Evolutionary conservation across 2,329 filamentous ascomycete genomes (phyloP).

Genomic region (Phaeophleospora eucalypticola): DNA sequence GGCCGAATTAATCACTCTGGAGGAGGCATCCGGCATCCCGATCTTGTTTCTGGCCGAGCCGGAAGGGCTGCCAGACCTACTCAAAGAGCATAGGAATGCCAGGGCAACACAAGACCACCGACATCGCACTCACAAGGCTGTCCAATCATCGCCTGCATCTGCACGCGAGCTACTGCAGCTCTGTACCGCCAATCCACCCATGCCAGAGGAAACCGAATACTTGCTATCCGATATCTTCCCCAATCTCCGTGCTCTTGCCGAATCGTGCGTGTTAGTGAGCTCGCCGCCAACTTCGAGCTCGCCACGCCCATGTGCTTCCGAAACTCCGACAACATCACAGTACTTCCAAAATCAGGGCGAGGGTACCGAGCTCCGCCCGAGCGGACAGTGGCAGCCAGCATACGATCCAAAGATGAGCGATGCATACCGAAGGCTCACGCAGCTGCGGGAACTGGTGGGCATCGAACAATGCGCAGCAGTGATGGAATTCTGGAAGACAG

Average conservation of each 20-base stretch:
- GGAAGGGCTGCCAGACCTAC: constrained; percentile 20
- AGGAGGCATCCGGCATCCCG: constrained; percentile 20
- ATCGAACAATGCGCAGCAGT: constrained; percentile 30
- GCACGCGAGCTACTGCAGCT: constrained; percentile 24
- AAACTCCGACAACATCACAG: constrained; percentile 5
- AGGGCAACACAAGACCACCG: neutral
- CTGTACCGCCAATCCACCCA: constrained; percentile 23
- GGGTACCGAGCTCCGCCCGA: neutral
- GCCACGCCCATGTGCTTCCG: constrained; percentile 1
- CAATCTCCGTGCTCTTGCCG: constrained; percentile 21
- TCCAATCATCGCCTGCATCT: neutral
- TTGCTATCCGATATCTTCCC: constrained; percentile 26
- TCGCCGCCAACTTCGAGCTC: constrained; percentile 12
- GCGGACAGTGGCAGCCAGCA: neutral
- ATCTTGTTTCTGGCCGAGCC: constrained; percentile 26
- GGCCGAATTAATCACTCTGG: constrained; percentile 19
- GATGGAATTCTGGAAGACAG: constrained; percentile 37
- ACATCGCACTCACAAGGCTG: neutral
- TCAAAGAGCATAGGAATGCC: constrained; percentile 15
- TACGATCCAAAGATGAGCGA: constrained; percentile 11
- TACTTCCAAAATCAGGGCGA: neutral
- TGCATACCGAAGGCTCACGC: constrained; percentile 16
- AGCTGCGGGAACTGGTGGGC: constrained; percentile 34
- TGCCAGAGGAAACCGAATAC: constrained; percentile 23
- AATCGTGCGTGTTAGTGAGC: constrained; percentile 9